Base-by-base conservation (phyloP, 192 early-diverging fungal genomes). In the Lobulomyces angularis region DNA sequence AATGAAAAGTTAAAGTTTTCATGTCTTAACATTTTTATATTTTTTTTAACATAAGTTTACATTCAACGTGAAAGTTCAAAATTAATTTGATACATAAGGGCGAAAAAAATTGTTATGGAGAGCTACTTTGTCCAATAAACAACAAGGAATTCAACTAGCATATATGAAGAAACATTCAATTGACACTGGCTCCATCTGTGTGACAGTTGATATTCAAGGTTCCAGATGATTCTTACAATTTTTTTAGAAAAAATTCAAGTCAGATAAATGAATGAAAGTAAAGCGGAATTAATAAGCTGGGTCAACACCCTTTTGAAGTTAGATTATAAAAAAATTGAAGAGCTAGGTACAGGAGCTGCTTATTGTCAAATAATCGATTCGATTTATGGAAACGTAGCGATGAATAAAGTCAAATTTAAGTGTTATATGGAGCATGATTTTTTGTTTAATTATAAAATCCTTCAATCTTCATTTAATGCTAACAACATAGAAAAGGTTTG, bases 371-470 rank as follows among this genome's bases (percentile, higher is more conserved):
- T 83, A 40, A 62, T 86, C 41, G 83, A 87, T 60, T 71, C 80
- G 2, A 65, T 85, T 46, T 86, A 73, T 39, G 46, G 58, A 20
- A 61, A 66, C 22, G 63, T 66, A 48, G 79, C 79, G 17, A 72
- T 98, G 49, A 55, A 56, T 41, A 86, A 86, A 50, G 92, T 98
- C 45, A 96, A 93, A 58, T 98, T 96, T 52, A 64, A 71, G 22
- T 82, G 90, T 21, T 93, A 89, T 64, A 82, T 89, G 38, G 89
- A 96, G 49, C 94, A 93, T 60, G 92, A 98, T 60, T 98, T 86
- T 54, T 77, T 94, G 22, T 66, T 69, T 27, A 98, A 98, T 63
- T 98, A 72, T 61, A 96, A 98, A 65, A 67, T 98, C 25, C 76
- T 98, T 19, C 94, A 96, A 50, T 62, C 64, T 46, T 62, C 65